phyloP scores from a whole-genome alignment of 805 yeast species.

The Sugiyamaella smithiae region DNA sequence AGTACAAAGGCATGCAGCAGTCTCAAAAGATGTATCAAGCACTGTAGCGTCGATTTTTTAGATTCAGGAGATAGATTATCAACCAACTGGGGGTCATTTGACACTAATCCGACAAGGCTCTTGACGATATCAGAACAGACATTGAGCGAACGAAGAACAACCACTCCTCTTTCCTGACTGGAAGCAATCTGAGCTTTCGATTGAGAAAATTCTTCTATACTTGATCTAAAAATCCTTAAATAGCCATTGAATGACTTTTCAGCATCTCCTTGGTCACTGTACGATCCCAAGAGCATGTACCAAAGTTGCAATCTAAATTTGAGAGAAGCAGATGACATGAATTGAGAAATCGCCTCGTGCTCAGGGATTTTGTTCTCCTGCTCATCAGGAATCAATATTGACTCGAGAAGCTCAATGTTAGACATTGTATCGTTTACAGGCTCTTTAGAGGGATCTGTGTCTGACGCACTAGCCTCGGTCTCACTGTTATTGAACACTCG shows the following conservation, averaged over 20 bases:
- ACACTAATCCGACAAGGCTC: slow-evolving; percentile 26
- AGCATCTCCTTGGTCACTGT: slow-evolving; percentile 40
- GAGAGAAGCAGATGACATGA: slow-evolving; percentile 61
- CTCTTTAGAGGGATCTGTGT: slow-evolving; percentile 1
- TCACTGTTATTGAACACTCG: slow-evolving; percentile 37
- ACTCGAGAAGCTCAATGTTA: slow-evolving; percentile 28
- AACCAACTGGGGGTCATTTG: slow-evolving; percentile 21
- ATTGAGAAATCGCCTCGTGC: slow-evolving; percentile 53
- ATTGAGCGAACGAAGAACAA: slow-evolving; percentile 50
- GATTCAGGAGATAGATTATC: slow-evolving; percentile 12
- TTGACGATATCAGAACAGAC: slow-evolving; percentile 51
- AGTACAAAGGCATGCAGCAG: slow-evolving; percentile 35
- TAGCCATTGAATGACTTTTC: slow-evolving; percentile 49
- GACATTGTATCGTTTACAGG: neutral
- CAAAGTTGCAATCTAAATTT: slow-evolving; percentile 71
- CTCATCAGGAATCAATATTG: slow-evolving; percentile 36
- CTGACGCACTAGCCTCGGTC: neutral
- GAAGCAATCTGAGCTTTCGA: slow-evolving; percentile 26
- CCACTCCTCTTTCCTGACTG: slow-evolving; percentile 38
- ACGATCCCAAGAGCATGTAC: slow-evolving; percentile 64
- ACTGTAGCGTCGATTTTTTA: slow-evolving; percentile 15
- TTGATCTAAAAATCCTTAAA: slow-evolving; percentile 42
- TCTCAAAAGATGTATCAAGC: slow-evolving; percentile 31
- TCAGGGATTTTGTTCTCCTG: slow-evolving; percentile 29
- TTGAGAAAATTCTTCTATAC: slow-evolving; percentile 40